Conservation (phyloP, 257 asterid species). For the Solanum rostratum region DNA sequence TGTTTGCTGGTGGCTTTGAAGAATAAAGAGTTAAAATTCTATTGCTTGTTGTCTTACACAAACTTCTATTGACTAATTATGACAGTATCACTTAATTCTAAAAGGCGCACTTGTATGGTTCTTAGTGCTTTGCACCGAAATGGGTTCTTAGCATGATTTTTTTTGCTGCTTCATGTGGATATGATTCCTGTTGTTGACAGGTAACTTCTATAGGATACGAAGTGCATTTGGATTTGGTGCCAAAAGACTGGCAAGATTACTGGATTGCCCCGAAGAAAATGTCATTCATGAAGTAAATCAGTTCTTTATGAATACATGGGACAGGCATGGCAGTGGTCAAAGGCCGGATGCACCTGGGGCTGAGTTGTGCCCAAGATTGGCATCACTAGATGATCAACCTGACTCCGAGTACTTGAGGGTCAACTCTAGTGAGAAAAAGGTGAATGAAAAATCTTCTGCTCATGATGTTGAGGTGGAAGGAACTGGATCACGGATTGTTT, state of each 20-base stretch:
- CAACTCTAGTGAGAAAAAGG: constrained; percentile 19
- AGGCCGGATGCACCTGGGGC: constrained; percentile 79
- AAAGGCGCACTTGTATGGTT: background rate
- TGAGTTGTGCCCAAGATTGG: constrained; percentile 27
- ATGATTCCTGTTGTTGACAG: constrained; percentile 26
- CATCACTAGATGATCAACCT: constrained; percentile 29
- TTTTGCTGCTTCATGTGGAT: background rate
- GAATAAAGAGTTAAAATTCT: background rate
- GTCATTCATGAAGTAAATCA: constrained; percentile 58
- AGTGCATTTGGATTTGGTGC: constrained; percentile 97
- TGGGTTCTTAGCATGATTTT: background rate
- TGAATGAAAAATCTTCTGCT: constrained; percentile 15
- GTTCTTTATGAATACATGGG: constrained; percentile 88
- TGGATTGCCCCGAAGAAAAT: constrained; percentile 57
- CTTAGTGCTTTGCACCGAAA: background rate
- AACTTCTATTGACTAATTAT: background rate
- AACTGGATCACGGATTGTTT: constrained; percentile 12
- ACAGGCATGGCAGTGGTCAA: constrained; percentile 75
- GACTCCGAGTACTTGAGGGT: constrained; percentile 31
- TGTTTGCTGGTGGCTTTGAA: background rate
- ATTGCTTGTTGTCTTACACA: background rate
- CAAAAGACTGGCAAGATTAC: constrained; percentile 63
- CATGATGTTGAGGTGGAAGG: constrained; percentile 11
- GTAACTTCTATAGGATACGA: constrained; percentile 77
- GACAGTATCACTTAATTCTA: background rate